Conservation (phyloP, 345 rosid genomes). For the Gynandropsis gynandra region DNA sequence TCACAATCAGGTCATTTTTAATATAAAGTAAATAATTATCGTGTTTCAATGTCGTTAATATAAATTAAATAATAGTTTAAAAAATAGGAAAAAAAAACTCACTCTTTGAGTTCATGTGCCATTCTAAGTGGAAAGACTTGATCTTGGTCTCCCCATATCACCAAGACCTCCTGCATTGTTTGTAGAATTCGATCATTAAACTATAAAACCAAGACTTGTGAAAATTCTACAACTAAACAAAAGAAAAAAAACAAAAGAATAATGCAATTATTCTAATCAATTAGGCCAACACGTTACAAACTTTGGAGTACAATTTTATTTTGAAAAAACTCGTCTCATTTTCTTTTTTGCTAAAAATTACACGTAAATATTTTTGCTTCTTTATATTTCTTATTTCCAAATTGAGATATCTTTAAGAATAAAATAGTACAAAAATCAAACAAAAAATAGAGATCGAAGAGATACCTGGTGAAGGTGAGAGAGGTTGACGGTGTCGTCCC, state of each 20-base stretch:
- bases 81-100: conserved; percentile 4
- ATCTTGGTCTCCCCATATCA: conserved; percentile 81
- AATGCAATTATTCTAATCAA: not conserved
- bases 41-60: too few species aligned
- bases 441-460: not conserved
- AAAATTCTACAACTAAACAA: too few species aligned
- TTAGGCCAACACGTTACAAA: not conserved
- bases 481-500: conserved; percentile 33
- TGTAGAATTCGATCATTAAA: not conserved
- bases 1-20: too few species aligned
- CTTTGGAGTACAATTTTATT: too few species aligned
- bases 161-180: conserved; percentile 47
- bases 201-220: not conserved
- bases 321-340: too few species aligned
- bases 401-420: not conserved
- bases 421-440: not conserved
- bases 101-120: conserved; percentile 72
- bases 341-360: too few species aligned
- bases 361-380: too few species aligned
- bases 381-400: too few species aligned
- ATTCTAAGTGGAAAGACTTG: conserved; percentile 67
- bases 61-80: not conserved
- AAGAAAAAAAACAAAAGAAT: not conserved
- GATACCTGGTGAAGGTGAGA: conserved; percentile 63
- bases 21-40: too few species aligned